Evolutionary conservation across 1,284 basidiomycete genomes (phyloP), one percentile per base, ranked within the genome.

Genomic region (Apiotrichum porosum): DNA sequence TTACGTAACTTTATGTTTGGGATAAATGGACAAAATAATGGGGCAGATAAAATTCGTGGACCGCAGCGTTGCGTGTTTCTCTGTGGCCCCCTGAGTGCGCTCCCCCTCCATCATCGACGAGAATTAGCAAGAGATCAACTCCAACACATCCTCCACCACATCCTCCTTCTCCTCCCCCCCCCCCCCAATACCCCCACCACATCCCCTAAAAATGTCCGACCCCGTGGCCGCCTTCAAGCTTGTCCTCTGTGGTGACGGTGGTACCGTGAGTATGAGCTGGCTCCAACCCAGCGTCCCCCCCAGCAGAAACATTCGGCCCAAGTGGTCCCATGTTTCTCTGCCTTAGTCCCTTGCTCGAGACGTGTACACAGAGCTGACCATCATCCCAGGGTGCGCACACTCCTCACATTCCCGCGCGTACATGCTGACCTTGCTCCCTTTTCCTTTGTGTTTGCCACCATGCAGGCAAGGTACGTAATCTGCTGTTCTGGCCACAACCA

Each of bases 161-260:
- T n/a, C n/a, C 22, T 44, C 44, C 34, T 8, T 41, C 31, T 26
- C 37, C 18, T 26, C 36, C 23, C 34, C 12, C 19, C 23, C 30
- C 32, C 26, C 31, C 9, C n/a, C n/a, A n/a, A n/a, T n/a, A n/a
- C n/a, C n/a, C n/a, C n/a, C n/a, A n/a, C n/a, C n/a, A 28, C 12
- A 28, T 28, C 26, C 26, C 26, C 6, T 42, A 41, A 67, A 59
- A 57, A 68, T 68, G 66, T 59, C 68, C 57, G 79, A 91, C 62
- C 28, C 36, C 39, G 43, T 42, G 28, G 91, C 95, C 44, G 92
- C 91, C 56, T 99, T 98, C 83, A 98, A 99, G 80, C 89, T 99
- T 73, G 94, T 98, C 58, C 69, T 74, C 34, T 93, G 97, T 67
- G 93, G 94, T 69, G 94, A 97, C 72, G 94, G 94, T 76, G 94